Evolutionary conservation across 768 basidiomycete species (phyloP).

Genomic region (Tylopilus rubrobrunneus): DNA sequence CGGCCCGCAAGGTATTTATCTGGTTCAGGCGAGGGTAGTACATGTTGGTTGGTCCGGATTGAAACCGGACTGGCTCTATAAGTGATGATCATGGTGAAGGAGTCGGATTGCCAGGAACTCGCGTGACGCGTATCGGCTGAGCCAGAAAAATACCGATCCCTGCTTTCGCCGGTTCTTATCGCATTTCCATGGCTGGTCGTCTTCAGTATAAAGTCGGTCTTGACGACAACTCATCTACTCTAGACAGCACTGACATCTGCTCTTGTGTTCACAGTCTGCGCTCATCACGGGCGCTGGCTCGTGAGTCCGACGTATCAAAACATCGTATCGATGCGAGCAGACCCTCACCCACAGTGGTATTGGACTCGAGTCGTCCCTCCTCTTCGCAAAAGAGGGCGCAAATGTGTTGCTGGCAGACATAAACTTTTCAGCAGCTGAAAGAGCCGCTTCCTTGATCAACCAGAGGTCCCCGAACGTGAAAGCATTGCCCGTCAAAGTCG

Average conservation of each 20-base stretch:
- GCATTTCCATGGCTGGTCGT: conserved; percentile 53
- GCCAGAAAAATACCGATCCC: conserved; percentile 1
- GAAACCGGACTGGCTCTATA: conserved; percentile 13
- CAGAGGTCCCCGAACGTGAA: conserved; percentile 67
- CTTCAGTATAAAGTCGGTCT: conserved; percentile 58
- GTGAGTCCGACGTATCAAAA: conserved; percentile 42
- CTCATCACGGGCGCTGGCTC: conserved; percentile 87
- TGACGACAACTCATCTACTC: neutral
- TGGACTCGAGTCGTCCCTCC: conserved; percentile 90
- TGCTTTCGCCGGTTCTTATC: neutral
- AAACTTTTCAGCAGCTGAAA: conserved; percentile 71
- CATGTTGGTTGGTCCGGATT: conserved; percentile 11
- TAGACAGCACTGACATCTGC: conserved; percentile 12
- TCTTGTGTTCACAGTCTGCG: conserved; percentile 47
- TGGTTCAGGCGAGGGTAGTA: neutral
- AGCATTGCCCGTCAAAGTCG: conserved; percentile 67
- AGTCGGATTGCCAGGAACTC: neutral
- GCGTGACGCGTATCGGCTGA: neutral
- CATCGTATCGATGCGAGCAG: neutral
- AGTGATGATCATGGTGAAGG: neutral
- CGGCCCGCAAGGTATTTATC: conserved; percentile 21
- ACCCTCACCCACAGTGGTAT: conserved; percentile 65
- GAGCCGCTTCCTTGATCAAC: conserved; percentile 57
- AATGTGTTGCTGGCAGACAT: conserved; percentile 86
- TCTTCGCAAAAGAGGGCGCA: conserved; percentile 96